Base-by-base conservation (phyloP, 352 stramenopile species). In the Globisporangium yorkense region DNA sequence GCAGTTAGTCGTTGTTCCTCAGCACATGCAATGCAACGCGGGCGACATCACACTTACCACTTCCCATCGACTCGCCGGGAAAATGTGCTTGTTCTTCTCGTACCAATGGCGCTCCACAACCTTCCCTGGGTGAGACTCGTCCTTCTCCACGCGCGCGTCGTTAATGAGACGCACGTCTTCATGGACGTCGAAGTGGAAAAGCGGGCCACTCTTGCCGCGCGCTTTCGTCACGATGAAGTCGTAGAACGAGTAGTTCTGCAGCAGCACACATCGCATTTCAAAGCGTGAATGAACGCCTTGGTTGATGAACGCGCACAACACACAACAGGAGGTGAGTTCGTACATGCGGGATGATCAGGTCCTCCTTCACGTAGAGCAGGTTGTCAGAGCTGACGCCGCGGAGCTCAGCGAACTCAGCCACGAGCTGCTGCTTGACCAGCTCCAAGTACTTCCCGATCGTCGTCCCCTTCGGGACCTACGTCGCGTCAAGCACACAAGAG, bases 31-130 rank as follows among this genome's bases (percentile, higher is more conserved):
- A 27, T 27, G 1, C 24, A 24, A 13, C 31, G 18, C 51, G 7
- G 0, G 39, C 33, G 35, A 29, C 20, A 5, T 15, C 13, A 18
- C 12, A 62, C 80, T 51, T 78, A 95, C 85, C 72, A 96, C 77
- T 83, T 99, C 96, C 97, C 96, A 99, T 51, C 96, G 89, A 77
- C 81, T 97, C 0, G 96, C 96, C n/a, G 97, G 97, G 61, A 99
- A 99, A 68, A 99, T 99, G 64, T 99, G 97, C 60, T 98, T 99
- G 79, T 98, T 99, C 63, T 96, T 92, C 71, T 99, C 97, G 70
- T 99, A 99, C 96, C 96, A 99, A 54, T 94, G 72, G 33, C 96
- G 88, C 68, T 99, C 92, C 0, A 98, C 94, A 15, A 99, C 92
- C 77, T 99, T 99, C 1, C 97, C 97, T 15, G 97, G 96, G 65